Conservation (phyloP, 2,329 filamentous ascomycete species). For the Colletotrichum orchidophilum region DNA sequence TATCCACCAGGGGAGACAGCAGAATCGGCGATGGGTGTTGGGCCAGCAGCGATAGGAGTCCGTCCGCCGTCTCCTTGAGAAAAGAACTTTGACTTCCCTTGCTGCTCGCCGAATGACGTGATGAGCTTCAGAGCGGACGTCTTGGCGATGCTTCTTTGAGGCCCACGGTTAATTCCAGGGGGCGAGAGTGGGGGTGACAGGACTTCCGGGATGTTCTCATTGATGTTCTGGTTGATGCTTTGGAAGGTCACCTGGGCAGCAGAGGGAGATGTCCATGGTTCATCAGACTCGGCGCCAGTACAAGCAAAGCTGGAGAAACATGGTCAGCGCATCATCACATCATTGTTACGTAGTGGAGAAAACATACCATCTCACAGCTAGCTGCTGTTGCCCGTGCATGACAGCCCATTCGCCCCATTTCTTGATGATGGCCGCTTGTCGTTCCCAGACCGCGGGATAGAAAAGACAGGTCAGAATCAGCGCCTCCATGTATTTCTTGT, state of each 20-base stretch:
- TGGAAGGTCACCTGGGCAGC: conserved; percentile 70
- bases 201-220: conserved; percentile 66
- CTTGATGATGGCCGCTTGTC: conserved; percentile 85
- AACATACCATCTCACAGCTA: conserved; percentile 82
- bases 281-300: conserved; percentile 83
- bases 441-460: conserved; percentile 88
- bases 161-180: conserved; percentile 68
- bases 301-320: conserved; percentile 75
- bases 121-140: conserved; percentile 89
- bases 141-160: conserved; percentile 75
- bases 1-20: conserved; percentile 76
- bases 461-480: conserved; percentile 86
- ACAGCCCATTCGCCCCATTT: conserved; percentile 97
- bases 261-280: conserved; percentile 88
- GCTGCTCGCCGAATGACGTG: conserved; percentile 80
- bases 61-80: conserved; percentile 63
- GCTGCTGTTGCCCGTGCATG: conserved; percentile 84
- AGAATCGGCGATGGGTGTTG: conserved; percentile 87
- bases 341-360: not conserved
- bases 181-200: conserved; percentile 80
- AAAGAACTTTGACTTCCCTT: conserved; percentile 71
- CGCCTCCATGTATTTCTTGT: conserved; percentile 92
- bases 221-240: conserved; percentile 59
- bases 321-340: not conserved
- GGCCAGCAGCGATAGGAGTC: conserved; percentile 83